A percentile compares a stretch with the other conserved stretches of the same genome.
These are phyloP conservation scores for Berberis thunbergii DNA, from an alignment of 164 flowering plant species.

Conservation along the genomic window DNA sequence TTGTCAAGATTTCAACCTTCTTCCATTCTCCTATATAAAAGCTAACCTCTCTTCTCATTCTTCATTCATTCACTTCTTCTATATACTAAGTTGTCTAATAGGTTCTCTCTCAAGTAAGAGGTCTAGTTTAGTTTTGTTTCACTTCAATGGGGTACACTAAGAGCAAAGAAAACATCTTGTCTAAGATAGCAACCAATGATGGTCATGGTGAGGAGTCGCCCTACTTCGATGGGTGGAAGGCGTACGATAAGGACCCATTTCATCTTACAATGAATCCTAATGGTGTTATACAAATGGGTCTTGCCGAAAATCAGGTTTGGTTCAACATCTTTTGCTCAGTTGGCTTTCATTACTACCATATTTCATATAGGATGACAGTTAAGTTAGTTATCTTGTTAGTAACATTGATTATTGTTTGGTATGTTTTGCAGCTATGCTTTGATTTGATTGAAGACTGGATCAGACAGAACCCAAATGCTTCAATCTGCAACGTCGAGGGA, in stretches of 20 bases:
- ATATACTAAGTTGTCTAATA: too few species aligned
- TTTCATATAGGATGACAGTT: not conserved
- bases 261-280: constrained; percentile 17
- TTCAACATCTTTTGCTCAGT: too few species aligned
- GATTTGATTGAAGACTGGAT: constrained; percentile 70
- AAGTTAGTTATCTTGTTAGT: not conserved
- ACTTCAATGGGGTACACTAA: too few species aligned
- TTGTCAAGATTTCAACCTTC: too few species aligned
- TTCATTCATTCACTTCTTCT: too few species aligned
- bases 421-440: constrained; percentile 48
- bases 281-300: constrained; percentile 11
- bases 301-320: constrained; percentile 22
- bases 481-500: constrained; percentile 63
- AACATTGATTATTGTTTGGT: too few species aligned
- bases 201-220: constrained; percentile 4
- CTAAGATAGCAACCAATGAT: too few species aligned
- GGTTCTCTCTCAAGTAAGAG: too few species aligned
- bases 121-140: too few species aligned
- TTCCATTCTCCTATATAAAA: too few species aligned
- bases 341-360: not conserved
- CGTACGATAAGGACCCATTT: constrained; percentile 24
- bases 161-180: too few species aligned
- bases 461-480: constrained; percentile 49
- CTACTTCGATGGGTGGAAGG: constrained; percentile 29
- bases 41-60: too few species aligned